Conservation (phyloP, 73 alveolate species). For the Stentor coeruleus region DNA sequence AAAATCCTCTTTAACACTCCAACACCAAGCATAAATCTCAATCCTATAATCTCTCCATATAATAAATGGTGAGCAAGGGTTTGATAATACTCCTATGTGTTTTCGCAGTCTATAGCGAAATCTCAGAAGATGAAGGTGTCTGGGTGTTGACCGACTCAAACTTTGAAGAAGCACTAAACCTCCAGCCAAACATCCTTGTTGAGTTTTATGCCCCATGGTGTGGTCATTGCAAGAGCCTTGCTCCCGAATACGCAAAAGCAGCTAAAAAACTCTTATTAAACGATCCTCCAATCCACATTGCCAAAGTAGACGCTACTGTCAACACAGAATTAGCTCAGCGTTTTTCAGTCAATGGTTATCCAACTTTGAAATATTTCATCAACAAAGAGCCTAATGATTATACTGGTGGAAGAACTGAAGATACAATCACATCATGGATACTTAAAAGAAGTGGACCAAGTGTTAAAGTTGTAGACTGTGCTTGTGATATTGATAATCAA, state of each 20-base stretch:
- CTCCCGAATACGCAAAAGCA: slow-evolving; percentile 77
- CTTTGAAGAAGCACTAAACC: slow-evolving; percentile 51
- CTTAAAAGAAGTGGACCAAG: slow-evolving; percentile 2
- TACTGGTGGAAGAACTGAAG: slow-evolving; percentile 74
- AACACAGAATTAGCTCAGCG: slow-evolving; percentile 46
- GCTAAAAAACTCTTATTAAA: slow-evolving; percentile 58
- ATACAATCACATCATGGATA: slow-evolving; percentile 69
- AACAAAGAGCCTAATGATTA: slow-evolving; percentile 50
- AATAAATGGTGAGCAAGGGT: not conserved
- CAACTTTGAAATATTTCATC: slow-evolving; percentile 63
- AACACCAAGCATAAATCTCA: no score
- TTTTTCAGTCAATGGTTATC: slow-evolving; percentile 62
- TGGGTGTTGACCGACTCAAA: slow-evolving; percentile 63
- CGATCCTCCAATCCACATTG: slow-evolving; percentile 50
- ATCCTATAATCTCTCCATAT: no score
- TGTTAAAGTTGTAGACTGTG: not conserved
- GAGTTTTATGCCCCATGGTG: slow-evolving; percentile 93
- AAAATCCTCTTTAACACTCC: no score
- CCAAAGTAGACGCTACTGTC: slow-evolving; percentile 71
- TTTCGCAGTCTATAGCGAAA: not conserved
- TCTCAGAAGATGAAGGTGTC: slow-evolving; percentile 68
- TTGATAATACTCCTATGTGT: not conserved
- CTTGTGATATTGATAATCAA: not conserved
- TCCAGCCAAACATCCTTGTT: slow-evolving; percentile 59
- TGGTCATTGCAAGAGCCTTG: slow-evolving; percentile 79